Evolutionary conservation across 495 filamentous ascomycete genomes (phyloP), one percentile per base, ranked within the genome.

Genomic region (Penicillium chermesinum): DNA sequence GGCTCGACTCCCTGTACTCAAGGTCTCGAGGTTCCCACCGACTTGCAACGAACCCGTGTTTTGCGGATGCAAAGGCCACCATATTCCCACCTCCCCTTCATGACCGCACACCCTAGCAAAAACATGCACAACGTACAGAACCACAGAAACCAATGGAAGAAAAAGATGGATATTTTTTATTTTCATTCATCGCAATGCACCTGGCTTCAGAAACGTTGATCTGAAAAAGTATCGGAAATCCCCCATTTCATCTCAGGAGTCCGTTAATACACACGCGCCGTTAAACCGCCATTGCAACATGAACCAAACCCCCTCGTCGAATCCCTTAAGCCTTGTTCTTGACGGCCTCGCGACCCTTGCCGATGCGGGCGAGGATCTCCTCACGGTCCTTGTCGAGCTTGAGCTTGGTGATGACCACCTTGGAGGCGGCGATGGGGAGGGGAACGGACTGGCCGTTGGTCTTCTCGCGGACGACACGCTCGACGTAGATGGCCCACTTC

Each of bases 361-460:
- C 80, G 66, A 83, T 85, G 71, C 91, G 83, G 76, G 89, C 89
- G 46, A 96, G 78, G 66, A 97, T 93, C 69, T 76, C 77, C 79
- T 97, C 91, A 61, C 93, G 87, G 75, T 99, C 93, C 85, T 96
- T 94, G 76, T 95, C 89, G 58, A 96, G 75, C 84, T 96, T 94
- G 67, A 98, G 78, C 81, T 96, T 96, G 71, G 86, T 96, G 77
- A 97, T 87, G 71, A 91, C 82, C 56, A 94, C 87, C 71, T 96
- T 97, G 71, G 83, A 88, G 54, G 93, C 86, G 71, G 88, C 86
- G 67, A 95, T 73, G 50, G 89, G 89, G 13, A 30, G 4, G 10
- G 25, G 25, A 37, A 95, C 89, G 61, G 79, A 83, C 78, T 93
- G 88, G 67, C 91, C 90, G 70, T 87, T 91, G 66, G 80, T 83